Percentiles rank a stretch among this genome's conserved stretches.
Conservation (phyloP, 192 early-diverging fungal species). For the Entomortierella chlamydospora region DNA sequence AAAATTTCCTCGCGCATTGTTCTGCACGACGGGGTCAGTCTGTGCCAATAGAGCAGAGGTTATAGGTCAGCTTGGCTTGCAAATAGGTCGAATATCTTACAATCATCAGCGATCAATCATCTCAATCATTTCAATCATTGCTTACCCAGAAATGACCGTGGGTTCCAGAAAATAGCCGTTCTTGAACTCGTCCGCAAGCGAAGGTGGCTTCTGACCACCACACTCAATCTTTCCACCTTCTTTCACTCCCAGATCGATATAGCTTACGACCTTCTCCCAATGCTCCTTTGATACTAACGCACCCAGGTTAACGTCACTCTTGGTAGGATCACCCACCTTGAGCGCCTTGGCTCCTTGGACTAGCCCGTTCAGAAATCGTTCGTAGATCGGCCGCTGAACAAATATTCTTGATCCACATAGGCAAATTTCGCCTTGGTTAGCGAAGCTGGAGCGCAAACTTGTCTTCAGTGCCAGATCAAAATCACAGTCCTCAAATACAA, state of each 20-base stretch:
- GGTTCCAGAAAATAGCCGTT: slow-evolving; percentile 80
- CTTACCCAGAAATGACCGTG: slow-evolving; percentile 75
- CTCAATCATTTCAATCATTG: too few relatives aligned
- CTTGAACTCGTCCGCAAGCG: slow-evolving; percentile 56
- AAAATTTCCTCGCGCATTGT: slow-evolving; percentile 83
- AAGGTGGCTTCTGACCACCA: slow-evolving; percentile 56
- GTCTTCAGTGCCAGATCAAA: slow-evolving; percentile 69
- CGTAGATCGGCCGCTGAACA: slow-evolving; percentile 72
- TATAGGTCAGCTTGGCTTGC: too few relatives aligned
- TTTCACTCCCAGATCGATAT: slow-evolving; percentile 71
- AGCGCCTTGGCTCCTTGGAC: slow-evolving; percentile 58
- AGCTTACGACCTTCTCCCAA: slow-evolving; percentile 75
- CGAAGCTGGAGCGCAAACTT: slow-evolving; percentile 67
- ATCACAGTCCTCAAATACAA: slow-evolving; percentile 77
- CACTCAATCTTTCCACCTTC: slow-evolving; percentile 71
- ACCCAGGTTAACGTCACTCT: slow-evolving; percentile 66
- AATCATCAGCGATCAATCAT: too few relatives aligned
- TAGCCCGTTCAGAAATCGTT: slow-evolving; percentile 66
- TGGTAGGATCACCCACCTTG: slow-evolving; percentile 71
- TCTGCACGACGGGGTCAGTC: slow-evolving; percentile 47
- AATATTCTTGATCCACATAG: slow-evolving; percentile 77
- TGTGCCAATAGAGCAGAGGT: slow-evolving; percentile 2
- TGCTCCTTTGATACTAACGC: slow-evolving; percentile 74
- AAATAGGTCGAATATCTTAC: too few relatives aligned
- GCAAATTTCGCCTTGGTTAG: slow-evolving; percentile 84